These are phyloP conservation scores for Vitis hybrid DNA, from an alignment of 177 flowering plant species.

Conservation along the genomic window DNA sequence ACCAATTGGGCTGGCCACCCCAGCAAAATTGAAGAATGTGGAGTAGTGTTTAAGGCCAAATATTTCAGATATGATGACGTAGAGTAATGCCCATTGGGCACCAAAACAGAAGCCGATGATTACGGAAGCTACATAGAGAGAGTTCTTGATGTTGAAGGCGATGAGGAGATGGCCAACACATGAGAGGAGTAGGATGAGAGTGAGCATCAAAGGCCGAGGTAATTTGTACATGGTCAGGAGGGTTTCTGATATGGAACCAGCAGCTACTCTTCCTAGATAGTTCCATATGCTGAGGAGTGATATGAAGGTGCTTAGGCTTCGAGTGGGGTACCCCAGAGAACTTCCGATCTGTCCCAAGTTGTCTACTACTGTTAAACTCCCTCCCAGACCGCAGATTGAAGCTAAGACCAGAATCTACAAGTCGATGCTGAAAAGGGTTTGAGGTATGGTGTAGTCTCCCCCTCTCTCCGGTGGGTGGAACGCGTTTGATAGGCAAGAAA, in stretches of 20 bases:
- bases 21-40: slow-evolving; percentile 31
- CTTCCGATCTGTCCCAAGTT: slow-evolving; percentile 42
- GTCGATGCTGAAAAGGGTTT: slow-evolving; percentile 16
- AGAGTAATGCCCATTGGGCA: slow-evolving; percentile 32
- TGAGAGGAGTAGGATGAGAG: slow-evolving; percentile 20
- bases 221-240: slow-evolving; percentile 26
- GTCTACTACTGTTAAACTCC: slow-evolving; percentile 29
- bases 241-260: slow-evolving; percentile 35
- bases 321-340: slow-evolving; percentile 27
- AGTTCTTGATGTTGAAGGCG: slow-evolving; percentile 17
- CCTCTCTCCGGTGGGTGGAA: slow-evolving; percentile 12
- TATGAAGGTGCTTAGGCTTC: slow-evolving; percentile 29
- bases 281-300: slow-evolving; percentile 47
- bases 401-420: slow-evolving; percentile 8
- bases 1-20: slow-evolving; percentile 34
- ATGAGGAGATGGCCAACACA: slow-evolving; percentile 28
- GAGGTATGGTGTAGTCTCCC: slow-evolving; percentile 14
- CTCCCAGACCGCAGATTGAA: slow-evolving; percentile 6
- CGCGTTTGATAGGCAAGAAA: background rate
- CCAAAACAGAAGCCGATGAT: slow-evolving; percentile 35
- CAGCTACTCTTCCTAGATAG: slow-evolving; percentile 27
- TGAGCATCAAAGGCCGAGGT: slow-evolving; percentile 35
- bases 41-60: slow-evolving; percentile 46
- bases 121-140: slow-evolving; percentile 29
- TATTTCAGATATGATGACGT: slow-evolving; percentile 33